These are phyloP conservation scores for Rosellinia necatrix DNA, from an alignment of 2,329 filamentous ascomycete genomes.

Conservation along the genomic window DNA sequence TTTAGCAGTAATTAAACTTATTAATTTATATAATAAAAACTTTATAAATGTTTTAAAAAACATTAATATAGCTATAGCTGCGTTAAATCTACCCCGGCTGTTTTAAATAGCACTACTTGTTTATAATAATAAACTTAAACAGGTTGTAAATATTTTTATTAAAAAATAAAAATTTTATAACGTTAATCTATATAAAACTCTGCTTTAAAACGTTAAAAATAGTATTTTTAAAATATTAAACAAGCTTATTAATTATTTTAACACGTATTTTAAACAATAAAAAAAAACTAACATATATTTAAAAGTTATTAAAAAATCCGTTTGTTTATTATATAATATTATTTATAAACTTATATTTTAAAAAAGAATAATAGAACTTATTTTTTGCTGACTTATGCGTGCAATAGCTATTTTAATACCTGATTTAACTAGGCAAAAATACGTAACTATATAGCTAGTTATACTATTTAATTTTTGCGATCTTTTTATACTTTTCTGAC, in stretches of 20 bases:
- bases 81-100: too few species aligned
- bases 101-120: background rate
- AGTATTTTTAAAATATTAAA: background rate
- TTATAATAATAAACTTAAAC: background rate
- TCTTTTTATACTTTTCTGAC: background rate
- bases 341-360: background rate
- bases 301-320: background rate
- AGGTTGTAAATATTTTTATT: background rate
- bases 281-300: background rate
- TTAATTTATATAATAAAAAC: background rate
- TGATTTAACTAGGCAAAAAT: background rate
- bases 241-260: background rate
- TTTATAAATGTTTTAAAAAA: background rate
- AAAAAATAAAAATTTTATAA: background rate
- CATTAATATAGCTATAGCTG: too few species aligned
- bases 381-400: background rate
- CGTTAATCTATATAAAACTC: background rate
- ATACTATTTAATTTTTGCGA: background rate
- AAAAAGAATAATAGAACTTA: background rate
- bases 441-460: background rate
- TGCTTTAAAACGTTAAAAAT: background rate
- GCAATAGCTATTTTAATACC: background rate
- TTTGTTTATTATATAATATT: background rate
- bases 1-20: background rate
- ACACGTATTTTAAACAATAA: background rate